phyloP scores from a whole-genome alignment of 768 basidiomycete species.

The Amanita molliuscula region DNA sequence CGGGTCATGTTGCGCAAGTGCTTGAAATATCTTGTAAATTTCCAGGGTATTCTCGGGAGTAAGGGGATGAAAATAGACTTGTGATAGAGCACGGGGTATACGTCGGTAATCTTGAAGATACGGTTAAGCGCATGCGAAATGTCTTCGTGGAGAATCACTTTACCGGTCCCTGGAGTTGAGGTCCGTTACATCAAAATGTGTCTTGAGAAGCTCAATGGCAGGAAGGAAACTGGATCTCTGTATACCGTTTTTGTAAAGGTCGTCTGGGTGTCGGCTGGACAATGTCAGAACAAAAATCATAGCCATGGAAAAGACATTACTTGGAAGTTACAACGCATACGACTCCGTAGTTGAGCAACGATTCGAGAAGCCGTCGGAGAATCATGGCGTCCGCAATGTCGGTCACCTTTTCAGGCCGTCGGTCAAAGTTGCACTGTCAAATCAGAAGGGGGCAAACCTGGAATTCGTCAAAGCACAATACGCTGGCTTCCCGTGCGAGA shows the following conservation, averaged over 20 bases:
- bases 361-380: conserved; percentile 78
- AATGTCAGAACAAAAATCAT: neutral
- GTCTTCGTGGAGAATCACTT: conserved; percentile 9
- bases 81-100: conserved; percentile 83
- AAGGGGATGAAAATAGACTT: conserved; percentile 87
- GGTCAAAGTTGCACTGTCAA: conserved; percentile 1
- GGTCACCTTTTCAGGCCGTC: conserved; percentile 54
- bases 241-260: conserved; percentile 97
- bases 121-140: conserved; percentile 1
- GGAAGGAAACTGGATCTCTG: conserved; percentile 93
- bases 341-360: conserved; percentile 80
- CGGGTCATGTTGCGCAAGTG: conserved; percentile 45
- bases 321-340: conserved; percentile 97
- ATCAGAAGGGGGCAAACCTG: conserved; percentile 44
- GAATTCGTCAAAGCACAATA: conserved; percentile 97
- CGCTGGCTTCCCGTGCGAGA: conserved; percentile 70
- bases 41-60: conserved; percentile 54
- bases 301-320: conserved; percentile 26
- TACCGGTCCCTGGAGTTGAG: conserved; percentile 93
- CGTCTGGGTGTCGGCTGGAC: conserved; percentile 90
- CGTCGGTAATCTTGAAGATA: conserved; percentile 75
- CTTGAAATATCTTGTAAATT: conserved; percentile 75
- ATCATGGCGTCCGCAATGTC: conserved; percentile 99
- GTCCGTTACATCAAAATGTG: conserved; percentile 79
- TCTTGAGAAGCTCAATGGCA: conserved; percentile 87